Percentiles rank a stretch among this genome's conserved stretches.
These are phyloP conservation scores for Backusella psychrophila DNA, from an alignment of 192 early-diverging fungal genomes.

Conservation along the genomic window DNA sequence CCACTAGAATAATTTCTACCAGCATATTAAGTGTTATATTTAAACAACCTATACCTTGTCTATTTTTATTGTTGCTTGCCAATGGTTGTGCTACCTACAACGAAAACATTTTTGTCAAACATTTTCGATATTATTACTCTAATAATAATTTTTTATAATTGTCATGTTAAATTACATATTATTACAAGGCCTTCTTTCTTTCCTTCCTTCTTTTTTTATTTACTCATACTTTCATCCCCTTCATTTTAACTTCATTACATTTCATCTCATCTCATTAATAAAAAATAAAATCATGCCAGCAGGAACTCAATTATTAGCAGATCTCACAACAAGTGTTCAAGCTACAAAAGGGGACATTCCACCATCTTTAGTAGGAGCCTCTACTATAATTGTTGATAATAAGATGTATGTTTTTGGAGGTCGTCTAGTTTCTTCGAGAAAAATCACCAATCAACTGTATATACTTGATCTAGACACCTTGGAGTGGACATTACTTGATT, in stretches of 20 bases:
- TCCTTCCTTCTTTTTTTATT: background rate
- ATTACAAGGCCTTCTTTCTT: background rate
- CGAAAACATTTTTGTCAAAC: background rate
- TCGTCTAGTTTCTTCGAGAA: constrained; percentile 60
- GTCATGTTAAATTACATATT: background rate
- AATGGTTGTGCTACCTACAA: background rate
- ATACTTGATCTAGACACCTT: constrained; percentile 60
- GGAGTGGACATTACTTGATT: constrained; percentile 48
- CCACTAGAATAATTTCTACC: background rate
- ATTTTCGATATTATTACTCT: background rate
- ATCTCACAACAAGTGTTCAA: constrained; percentile 43
- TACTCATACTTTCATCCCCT: background rate
- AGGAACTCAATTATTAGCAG: constrained; percentile 47
- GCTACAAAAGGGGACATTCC: constrained; percentile 67
- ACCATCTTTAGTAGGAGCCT: constrained; percentile 71
- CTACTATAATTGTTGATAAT: constrained; percentile 63
- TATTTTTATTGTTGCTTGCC: background rate
- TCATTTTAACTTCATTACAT: constrained; percentile 3
- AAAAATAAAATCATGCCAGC: background rate
- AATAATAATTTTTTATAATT: background rate
- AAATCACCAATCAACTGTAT: constrained; percentile 71
- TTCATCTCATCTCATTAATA: background rate
- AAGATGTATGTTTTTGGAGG: constrained; percentile 73
- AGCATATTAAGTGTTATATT: background rate
- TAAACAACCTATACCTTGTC: background rate